Base-by-base conservation (phyloP, 2,329 filamentous ascomycete genomes). In the Penicillium sp. region DNA sequence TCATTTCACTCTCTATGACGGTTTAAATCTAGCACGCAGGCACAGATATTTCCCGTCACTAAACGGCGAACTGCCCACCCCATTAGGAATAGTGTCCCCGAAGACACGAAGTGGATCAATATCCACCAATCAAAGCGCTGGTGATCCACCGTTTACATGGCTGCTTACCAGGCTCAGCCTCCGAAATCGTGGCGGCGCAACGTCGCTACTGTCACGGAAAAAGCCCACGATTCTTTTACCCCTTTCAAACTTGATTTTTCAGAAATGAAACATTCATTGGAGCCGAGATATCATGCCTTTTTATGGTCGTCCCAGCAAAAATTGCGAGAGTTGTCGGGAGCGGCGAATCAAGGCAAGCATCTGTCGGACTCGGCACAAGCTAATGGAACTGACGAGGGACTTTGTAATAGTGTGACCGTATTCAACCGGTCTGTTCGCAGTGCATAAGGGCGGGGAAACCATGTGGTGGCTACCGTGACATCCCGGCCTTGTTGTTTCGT, bases 401-500 rank as follows among this genome's bases (percentile, higher is more conserved):
- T 13, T 26, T 8, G 26, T 39, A 6, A 22, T 49, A 72, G 70
- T 73, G 70, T 60, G 69, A 72, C 47, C 65, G 66, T 29, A 59
- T 60, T 16, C 57, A 62, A 8, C 65, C 68, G 8, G 61, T 63
- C 21, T 73, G 70, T 54, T 67, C 69, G n/a, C 70, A 72, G 56
- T 73, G 69, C 52, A 67, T 55, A 41, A 62, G 70, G 48, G 68
- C 63, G 22, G 66, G 67, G 22, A 65, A 71, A 43, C 37, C 60
- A 44, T 72, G 70, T 43, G 59, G 65, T 37, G 69, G 70, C 46
- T 73, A 72, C 53, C 66, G 64, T 31, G 69, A 73, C 31, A 60
- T 67, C n/a, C 48, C 60, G 19, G 59, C 68, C 26, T 53, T 71
- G 2, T 48, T 68, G 35, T 71, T 73, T 52, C 67, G 65, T 14